These are phyloP conservation scores for Simplicillium sp. DNA, from an alignment of 2,329 filamentous ascomycete genomes.

Conservation along the genomic window DNA sequence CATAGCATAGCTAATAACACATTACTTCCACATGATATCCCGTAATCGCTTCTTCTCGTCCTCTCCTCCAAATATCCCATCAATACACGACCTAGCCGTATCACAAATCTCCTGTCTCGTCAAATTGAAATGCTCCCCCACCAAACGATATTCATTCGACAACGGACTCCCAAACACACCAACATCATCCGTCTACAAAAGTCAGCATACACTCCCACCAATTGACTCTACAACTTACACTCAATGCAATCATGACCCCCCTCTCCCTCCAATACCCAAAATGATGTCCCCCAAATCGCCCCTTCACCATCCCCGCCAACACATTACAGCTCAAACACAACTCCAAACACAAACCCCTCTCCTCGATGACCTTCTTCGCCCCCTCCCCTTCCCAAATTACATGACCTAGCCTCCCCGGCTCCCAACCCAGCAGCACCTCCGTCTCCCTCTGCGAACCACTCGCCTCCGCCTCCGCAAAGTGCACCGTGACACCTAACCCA, in stretches of 20 bases:
- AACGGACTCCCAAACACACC: conserved; percentile 70
- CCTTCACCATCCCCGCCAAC: conserved; percentile 60
- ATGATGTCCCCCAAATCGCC: conserved; percentile 61
- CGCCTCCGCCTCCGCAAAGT: conserved; percentile 63
- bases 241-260: conserved; percentile 52
- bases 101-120: conserved; percentile 31
- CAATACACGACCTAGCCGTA: conserved; percentile 51
- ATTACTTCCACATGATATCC: conserved; percentile 34
- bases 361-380: conserved; percentile 44
- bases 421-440: conserved; percentile 51
- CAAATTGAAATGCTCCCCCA: conserved; percentile 60
- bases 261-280: conserved; percentile 63
- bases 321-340: conserved; percentile 77
- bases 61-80: conserved; percentile 57
- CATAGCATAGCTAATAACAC: too few species aligned
- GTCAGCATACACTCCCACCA: not conserved
- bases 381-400: conserved; percentile 63
- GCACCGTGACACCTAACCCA: conserved; percentile 58
- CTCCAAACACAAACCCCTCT: conserved; percentile 55
- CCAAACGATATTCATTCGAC: conserved; percentile 69
- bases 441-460: conserved; percentile 53
- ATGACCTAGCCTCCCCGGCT: conserved; percentile 64
- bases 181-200: conserved; percentile 67
- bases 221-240: conserved; percentile 40
- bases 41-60: conserved; percentile 50